These are phyloP conservation scores for Quercus glauca DNA, from an alignment of 306 rosid species.

Conservation along the genomic window DNA sequence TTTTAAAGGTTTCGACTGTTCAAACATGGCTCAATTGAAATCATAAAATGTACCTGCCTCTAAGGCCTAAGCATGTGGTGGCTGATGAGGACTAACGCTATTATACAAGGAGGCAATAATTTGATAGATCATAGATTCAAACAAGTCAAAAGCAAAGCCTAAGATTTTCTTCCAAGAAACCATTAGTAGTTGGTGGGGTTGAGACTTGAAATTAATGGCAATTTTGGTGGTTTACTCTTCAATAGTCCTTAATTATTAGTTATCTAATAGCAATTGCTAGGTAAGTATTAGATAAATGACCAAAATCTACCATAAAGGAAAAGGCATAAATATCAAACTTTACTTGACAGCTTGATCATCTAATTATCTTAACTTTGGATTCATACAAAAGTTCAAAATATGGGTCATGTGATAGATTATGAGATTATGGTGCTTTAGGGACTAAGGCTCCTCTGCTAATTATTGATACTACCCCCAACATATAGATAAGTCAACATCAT, in stretches of 20 bases:
- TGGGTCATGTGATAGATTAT: slow-evolving; percentile 18
- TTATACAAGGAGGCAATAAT: no score
- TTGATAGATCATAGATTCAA: no score
- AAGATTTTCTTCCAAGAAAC: neutral
- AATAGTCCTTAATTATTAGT: neutral
- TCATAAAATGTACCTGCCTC: neutral
- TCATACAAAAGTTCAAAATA: slow-evolving; percentile 3
- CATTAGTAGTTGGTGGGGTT: neutral
- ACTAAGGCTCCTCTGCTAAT: neutral
- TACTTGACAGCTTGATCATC: no score
- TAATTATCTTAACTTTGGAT: neutral
- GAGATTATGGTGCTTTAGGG: slow-evolving; percentile 4
- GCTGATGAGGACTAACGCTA: no score
- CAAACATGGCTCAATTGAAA: neutral
- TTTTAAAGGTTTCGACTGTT: neutral
- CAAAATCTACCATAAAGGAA: no score
- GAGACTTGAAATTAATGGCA: neutral
- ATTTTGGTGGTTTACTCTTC: neutral
- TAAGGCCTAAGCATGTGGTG: no score
- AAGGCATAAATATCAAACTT: no score
- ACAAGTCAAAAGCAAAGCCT: neutral
- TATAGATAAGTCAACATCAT: slow-evolving; percentile 13
- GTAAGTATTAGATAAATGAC: neutral
- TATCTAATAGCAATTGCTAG: neutral
- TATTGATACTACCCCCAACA: slow-evolving; percentile 9